Base-by-base conservation (phyloP, 148 eudicot species). In the Drosera capensis region DNA sequence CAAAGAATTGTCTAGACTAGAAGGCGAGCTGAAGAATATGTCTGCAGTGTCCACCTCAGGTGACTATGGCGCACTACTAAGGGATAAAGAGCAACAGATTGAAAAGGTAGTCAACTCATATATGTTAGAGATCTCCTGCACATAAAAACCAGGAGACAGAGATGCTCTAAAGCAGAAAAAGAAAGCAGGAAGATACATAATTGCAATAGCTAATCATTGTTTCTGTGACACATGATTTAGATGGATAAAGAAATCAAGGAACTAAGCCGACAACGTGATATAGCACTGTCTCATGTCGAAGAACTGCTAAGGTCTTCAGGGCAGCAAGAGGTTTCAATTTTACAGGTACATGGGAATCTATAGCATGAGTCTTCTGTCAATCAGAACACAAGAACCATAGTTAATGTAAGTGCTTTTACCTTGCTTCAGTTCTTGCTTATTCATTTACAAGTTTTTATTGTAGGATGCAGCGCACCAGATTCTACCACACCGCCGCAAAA, bases 191-290 rank as follows among this genome's bases (percentile, higher is more conserved):
- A 2, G 17, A 11, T 37, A 37, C 4, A 8, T n/a, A 13, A 7
- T 37, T 16, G 14, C 8, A 38, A 23, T 8, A 37, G n/a, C 6
- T 17, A 26, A 18, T 22, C 3, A n/a, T 37, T 28, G 48, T 11
- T 34, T 40, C 23, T 13, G 17, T 25, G 23, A 44, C 57, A 57
- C 74, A 92, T 25, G 23, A 44, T 59, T 57, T 73, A 92, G 94
- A 92, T 81, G 99, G 94, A 72, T 44, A 66, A 61, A 49, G 95
- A 92, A 66, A 85, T 92, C 52, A 68, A 53, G 60, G 94, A 76
- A 54, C 60, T 92, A 39, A 85, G 79, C 46, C 57, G 55, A 26
- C 80, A 92, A 43, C 86, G 86, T 7, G 86, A 92, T 49, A 55
- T 66, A 24, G 99, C 99, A 55, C 80, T 71, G 57, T 77, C 79